phyloP scores from a whole-genome alignment of 768 basidiomycete genomes.

The Tulasnella sp. region DNA sequence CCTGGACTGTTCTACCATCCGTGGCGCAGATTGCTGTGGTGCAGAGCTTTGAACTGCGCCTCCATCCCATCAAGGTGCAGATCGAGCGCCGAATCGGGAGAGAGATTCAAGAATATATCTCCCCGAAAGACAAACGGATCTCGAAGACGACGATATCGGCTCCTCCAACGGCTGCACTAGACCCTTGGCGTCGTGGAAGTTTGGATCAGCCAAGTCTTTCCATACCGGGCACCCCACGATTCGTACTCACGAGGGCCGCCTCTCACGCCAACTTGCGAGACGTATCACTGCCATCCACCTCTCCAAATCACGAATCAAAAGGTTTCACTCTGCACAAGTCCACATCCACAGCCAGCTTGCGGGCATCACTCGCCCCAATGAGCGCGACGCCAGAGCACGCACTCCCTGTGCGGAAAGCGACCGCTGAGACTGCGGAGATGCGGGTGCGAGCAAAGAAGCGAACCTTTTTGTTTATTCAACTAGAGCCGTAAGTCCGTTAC shows the following conservation, averaged over 20 bases:
- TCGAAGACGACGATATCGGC: slow-evolving; percentile 16
- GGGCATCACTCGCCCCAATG: not conserved
- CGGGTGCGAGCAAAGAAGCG: slow-evolving; percentile 27
- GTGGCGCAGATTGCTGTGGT: slow-evolving; percentile 91
- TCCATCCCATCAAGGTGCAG: slow-evolving; percentile 80
- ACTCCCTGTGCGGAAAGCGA: slow-evolving; percentile 5
- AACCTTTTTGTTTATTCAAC: slow-evolving; percentile 12
- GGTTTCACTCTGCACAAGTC: slow-evolving; percentile 10
- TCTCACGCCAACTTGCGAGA: slow-evolving; percentile 5
- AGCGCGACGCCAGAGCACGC: not conserved
- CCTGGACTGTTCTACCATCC: slow-evolving; percentile 77
- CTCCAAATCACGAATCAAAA: slow-evolving; percentile 14
- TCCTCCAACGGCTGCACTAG: not conserved
- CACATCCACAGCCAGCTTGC: slow-evolving; percentile 11
- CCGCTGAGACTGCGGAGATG: slow-evolving; percentile 66
- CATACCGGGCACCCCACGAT: not conserved
- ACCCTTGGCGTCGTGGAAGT: not conserved
- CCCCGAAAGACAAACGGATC: slow-evolving; percentile 44
- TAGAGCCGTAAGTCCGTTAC: slow-evolving; percentile 5
- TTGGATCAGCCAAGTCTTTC: not conserved
- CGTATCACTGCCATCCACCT: slow-evolving; percentile 9
- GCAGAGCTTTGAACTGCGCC: slow-evolving; percentile 63
- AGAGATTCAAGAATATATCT: slow-evolving; percentile 80
- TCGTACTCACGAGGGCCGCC: not conserved
- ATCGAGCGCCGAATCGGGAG: slow-evolving; percentile 74